Base-by-base conservation (phyloP, 2,329 filamentous ascomycete species). In the Penicillium sp. region DNA sequence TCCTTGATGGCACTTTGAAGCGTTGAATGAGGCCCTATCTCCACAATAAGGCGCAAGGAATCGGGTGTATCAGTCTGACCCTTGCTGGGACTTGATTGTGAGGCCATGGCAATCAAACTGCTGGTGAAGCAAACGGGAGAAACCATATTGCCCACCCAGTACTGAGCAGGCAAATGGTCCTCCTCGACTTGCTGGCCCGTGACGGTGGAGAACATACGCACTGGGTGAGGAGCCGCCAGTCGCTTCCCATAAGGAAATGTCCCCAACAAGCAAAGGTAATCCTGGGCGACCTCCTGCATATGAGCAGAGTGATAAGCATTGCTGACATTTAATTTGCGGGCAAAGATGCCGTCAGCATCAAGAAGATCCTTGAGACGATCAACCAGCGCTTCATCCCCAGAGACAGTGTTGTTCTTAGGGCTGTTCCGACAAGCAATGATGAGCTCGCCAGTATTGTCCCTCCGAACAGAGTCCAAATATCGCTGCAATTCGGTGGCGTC, bases 71-170 rank as follows among this genome's bases (percentile, higher is more conserved):
- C 25, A 1, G 22, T 43, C 6, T 31, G 27, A 3, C 19, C 9
- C 35, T 9, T 7, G 2, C 29, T 29, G 1, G 9, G 12, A 2
- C 4, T 38, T 18, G 19, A 11, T 3, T 13, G 33, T 4, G 49
- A 43, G 1, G 43, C 38, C 56, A 60, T 57, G 22, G 33, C 38
- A n/a, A 41, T 41, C n/a, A 67, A 34, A 1, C 54, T 62, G 3
- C 50, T 50, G 2, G 53, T 54, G 39, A 69, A 69, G 0, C 46
- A 55, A 2, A 69, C 67, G 0, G 65, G 64, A 1, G 61, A 65
- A 0, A 65, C 52, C 57, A 69, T 58, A 19, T 69, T 69, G 2
- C 61, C 53, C 2, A 64, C 58, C 67, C 67, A 69, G 38, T 69
- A 67, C 16, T 51, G 47, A 14, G 49, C 41, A n/a, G 40, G 34